Evolutionary conservation across 2,329 filamentous ascomycete species (phyloP), one percentile per base, ranked within the genome.

Genomic region (Harringtonia aguacate): DNA sequence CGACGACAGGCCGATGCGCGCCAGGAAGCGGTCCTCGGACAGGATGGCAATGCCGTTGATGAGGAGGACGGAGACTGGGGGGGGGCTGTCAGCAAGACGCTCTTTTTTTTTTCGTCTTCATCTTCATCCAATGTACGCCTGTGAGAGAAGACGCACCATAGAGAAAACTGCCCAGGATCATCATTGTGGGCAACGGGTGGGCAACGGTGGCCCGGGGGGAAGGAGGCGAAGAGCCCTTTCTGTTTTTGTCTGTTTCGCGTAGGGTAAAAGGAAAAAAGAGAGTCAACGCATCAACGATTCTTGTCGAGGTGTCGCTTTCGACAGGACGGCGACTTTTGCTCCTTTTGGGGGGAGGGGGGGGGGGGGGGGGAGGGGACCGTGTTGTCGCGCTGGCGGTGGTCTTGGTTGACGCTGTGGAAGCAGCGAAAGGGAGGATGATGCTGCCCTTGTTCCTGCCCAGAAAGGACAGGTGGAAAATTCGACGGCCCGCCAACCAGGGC

Each of bases 11-110:
- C 89, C 89, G 58, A 95, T 88, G 64, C 86, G 79, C 44, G 82
- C 84, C 53, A 95, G 84, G 64, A 95, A 95, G 50, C 88, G 84
- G 67, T 95, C 88, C 77, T 95, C 89, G 55, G 87, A 94, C 52
- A 97, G 83, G 59, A 95, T 80, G 51, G 89, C 87, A 60, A 97
- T 83, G 53, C 87, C 86, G 66, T 98, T 98, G 66, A 92, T 81
- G 60, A 97, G 77, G 58, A 97, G 86, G 61, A 94, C 73, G 54
- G 79, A 75, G 53, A 90, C 85, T 88, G 57, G 20, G 15, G 28
- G 18, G 21, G n/a, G n/a, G n/a, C n/a, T 8, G 34, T 22, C 5
- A 31, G 27, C 21, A 12, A n/a, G 22, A 14, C 3, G 24, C 24
- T 27, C 7, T 27, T 6, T 10, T 10, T 7, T 27, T 27, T 27